Percentiles rank a stretch among this genome's conserved stretches.
These are phyloP conservation scores for Nakazawaea pomicola DNA, from an alignment of 805 yeast genomes.

Conservation along the genomic window DNA sequence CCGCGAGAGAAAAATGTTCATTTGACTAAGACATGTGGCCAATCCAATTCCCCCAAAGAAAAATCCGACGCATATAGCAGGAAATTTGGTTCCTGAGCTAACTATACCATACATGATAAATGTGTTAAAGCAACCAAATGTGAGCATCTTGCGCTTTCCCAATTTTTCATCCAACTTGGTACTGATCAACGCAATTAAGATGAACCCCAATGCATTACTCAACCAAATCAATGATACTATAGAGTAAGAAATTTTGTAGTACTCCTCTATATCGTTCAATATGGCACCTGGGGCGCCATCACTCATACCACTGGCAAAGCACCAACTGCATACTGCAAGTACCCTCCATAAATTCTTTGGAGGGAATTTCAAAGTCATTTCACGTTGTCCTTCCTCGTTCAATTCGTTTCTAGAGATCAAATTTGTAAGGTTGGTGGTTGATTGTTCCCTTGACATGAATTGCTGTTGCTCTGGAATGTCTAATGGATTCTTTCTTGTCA, in stretches of 20 bases:
- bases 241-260: slow-evolving; percentile 43
- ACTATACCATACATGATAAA: slow-evolving; percentile 39
- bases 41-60: slow-evolving; percentile 56
- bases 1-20: slow-evolving; percentile 45
- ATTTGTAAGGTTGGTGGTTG: background rate
- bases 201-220: slow-evolving; percentile 51
- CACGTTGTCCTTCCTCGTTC: slow-evolving; percentile 10
- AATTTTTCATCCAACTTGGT: slow-evolving; percentile 36
- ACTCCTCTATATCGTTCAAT: slow-evolving; percentile 47
- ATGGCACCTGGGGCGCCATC: slow-evolving; percentile 62
- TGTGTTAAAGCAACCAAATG: slow-evolving; percentile 32
- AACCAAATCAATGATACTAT: slow-evolving; percentile 57
- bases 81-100: slow-evolving; percentile 44
- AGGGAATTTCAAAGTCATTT: slow-evolving; percentile 38
- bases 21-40: slow-evolving; percentile 44
- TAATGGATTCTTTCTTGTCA: background rate
- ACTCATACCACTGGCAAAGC: slow-evolving; percentile 36
- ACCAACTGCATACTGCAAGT: slow-evolving; percentile 35
- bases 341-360: slow-evolving; percentile 39
- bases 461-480: slow-evolving; percentile 18
- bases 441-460: slow-evolving; percentile 4
- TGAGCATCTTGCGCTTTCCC: slow-evolving; percentile 35
- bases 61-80: slow-evolving; percentile 43
- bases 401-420: background rate
- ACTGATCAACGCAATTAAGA: slow-evolving; percentile 43